A percentile compares a stretch with the other conserved stretches of the same genome.
phyloP scores from a whole-genome alignment of 306 rosid genomes.

The Rubus parviflorus region DNA sequence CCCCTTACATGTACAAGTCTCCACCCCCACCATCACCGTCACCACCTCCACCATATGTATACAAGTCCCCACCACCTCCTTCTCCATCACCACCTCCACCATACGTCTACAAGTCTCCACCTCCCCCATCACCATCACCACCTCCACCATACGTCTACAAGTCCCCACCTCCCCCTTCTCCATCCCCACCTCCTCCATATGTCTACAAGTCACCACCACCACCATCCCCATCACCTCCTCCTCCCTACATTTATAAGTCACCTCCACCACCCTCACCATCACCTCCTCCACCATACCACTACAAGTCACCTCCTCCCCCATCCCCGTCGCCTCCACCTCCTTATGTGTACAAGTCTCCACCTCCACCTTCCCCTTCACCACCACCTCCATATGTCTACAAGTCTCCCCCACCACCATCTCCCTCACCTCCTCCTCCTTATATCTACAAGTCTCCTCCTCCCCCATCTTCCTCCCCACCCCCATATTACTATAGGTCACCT shows the following conservation, averaged over 20 bases:
- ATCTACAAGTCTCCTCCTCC: neutral
- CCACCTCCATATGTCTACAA: constrained; percentile 1
- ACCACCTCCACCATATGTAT: neutral
- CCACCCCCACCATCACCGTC: neutral
- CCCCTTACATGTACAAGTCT: neutral
- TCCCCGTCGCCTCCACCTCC: constrained; percentile 19
- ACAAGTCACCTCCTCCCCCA: neutral
- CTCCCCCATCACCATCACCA: neutral
- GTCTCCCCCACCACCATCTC: neutral
- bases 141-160: neutral
- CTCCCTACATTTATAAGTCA: neutral
- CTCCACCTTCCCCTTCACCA: constrained; percentile 16
- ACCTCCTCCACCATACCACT: constrained; percentile 25
- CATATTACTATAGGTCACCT: neutral
- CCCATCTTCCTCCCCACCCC: neutral
- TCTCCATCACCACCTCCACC: neutral
- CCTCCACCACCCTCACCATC: constrained; percentile 8
- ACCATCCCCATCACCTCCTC: neutral
- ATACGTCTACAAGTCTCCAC: neutral
- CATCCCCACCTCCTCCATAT: neutral
- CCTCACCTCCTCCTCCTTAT: neutral
- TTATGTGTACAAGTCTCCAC: constrained; percentile 10
- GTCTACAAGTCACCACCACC: constrained; percentile 15
- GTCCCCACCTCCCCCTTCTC: neutral
- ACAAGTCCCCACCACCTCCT: neutral